Base-by-base conservation (phyloP, 805 yeast genomes). In the Monosporozyma yasuniensis region DNA sequence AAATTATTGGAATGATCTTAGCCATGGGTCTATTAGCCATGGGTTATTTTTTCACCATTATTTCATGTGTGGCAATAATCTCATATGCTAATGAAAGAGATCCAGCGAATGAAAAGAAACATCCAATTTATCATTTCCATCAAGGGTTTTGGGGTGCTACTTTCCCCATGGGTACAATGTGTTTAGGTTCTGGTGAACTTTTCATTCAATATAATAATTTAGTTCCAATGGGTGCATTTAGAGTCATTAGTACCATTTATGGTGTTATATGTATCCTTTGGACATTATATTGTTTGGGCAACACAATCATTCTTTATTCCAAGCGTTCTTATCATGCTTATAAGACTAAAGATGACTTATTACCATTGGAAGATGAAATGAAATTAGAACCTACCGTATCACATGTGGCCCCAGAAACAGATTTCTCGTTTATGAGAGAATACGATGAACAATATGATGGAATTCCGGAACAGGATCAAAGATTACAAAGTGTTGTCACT, bases 121-220 rank as follows among this genome's bases (percentile, higher is more conserved):
- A 35, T 10, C 74, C 74, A 0, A 59, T 64, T 3, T 65, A 64
- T 18, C 49, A 55, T 30, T 81, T 79, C 68, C 69, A 72, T 27
- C 72, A 73, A 54, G 74, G 78, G 1, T 80, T 80, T 79, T 86
- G 96, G 96, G 81, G 89, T 16, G 77, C 85, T 72, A 85, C 96
- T 54, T 89, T 89, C 81, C 96, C 96, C 3, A 59, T 88, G 57
- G 96, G 96, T 2, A 87, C 95, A 0, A 80, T 86, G 83, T 72
- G 83, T 0, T 63, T 84, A 12, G 79, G 87, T 2, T 74, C 79
- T 51, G 64, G 71, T 9, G 76, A 79, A 56, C 60, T 88, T 18
- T 81, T 72, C 41, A 57, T 53, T 3, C 61, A 75, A 2, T 77
- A 76, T 45, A 75, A 75, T 2, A 46, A 50, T 16, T 52, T 49